Base-by-base conservation (phyloP, 768 basidiomycete species). In the Heimioporus sp. region DNA sequence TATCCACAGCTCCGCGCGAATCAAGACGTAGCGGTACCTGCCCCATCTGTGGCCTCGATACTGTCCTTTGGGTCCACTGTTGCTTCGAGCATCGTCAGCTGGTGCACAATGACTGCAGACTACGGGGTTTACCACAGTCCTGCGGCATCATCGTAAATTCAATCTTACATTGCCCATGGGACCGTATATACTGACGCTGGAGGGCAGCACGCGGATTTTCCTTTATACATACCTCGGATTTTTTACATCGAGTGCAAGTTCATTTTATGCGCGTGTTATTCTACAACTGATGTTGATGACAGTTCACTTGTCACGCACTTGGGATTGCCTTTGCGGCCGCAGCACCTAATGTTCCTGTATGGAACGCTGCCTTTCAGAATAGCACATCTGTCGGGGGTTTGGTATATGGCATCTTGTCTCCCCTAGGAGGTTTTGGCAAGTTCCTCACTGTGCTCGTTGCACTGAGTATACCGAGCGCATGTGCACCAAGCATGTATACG, bases 401-500 rank as follows among this genome's bases (percentile, higher is more conserved):
- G 36, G 49, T 80, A 38, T 65, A 65, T 12, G 71, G 74, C 1
- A 57, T 78, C 10, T 57, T 78, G 43, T 46, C 58, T 0, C 73
- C 74, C 2, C 57, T 73, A 0, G 76, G 77, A 7, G 67, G 71
- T 2, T 80, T 79, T 46, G 76, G 77, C 44, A 72, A 73, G 59
- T 73, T 80, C 64, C 67, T 80, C 24, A 73, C 73, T 0, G 75
- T 78, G 35, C 55, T 85, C 21, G 68, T 82, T 38, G 80, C 82
- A 20, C 66, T 85, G 46, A 76, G 72, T 45, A 74, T 82, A 34
- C 76, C 78, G 11, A 79, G 77, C 53, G 81, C 82, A 43, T 76
- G 78, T 36, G 80, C 79, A 1, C 82, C 82, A 0, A 80, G 80
- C 35, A 80, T 83, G 71, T 85, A 85, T 61, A 76, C 76, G 12